These are phyloP conservation scores for Arthrocladium fulminans DNA, from an alignment of 2,329 filamentous ascomycete genomes.

Conservation along the genomic window DNA sequence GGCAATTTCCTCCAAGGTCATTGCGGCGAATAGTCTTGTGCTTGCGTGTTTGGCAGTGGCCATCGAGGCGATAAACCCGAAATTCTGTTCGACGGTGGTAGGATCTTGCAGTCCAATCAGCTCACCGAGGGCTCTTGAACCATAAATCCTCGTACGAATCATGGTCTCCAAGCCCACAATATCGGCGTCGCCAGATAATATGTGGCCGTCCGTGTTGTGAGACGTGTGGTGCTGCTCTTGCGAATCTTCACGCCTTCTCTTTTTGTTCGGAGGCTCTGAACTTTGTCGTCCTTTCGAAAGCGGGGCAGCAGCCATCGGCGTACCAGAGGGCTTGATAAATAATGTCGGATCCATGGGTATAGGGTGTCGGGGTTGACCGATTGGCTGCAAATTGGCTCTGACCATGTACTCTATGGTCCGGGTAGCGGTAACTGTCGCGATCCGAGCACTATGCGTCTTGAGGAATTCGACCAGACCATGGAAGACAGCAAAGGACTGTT, in stretches of 20 bases:
- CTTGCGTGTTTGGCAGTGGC: constrained; percentile 70
- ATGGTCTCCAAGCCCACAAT: constrained; percentile 83
- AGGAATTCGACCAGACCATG: constrained; percentile 40
- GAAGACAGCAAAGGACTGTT: constrained; percentile 82
- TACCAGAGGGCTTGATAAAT: constrained; percentile 88
- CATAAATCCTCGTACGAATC: constrained; percentile 79
- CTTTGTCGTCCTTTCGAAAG: constrained; percentile 36
- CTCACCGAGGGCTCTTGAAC: constrained; percentile 75
- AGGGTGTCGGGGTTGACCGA: constrained; percentile 82
- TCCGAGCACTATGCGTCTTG: constrained; percentile 50
- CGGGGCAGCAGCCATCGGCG: constrained; percentile 54
- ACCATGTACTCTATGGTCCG: constrained; percentile 72
- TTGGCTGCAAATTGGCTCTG: constrained; percentile 75
- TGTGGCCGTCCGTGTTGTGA: constrained; percentile 94
- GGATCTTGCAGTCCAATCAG: constrained; percentile 70
- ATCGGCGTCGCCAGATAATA: constrained; percentile 95
- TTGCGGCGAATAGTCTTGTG: constrained; percentile 72
- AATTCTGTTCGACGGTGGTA: constrained; percentile 40
- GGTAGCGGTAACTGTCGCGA: constrained; percentile 64
- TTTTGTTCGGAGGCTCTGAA: constrained; percentile 44
- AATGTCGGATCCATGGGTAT: constrained; percentile 84
- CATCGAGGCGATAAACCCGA: constrained; percentile 59
- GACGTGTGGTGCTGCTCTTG: constrained; percentile 62
- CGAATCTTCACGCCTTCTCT: constrained; percentile 78
- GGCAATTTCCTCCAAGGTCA: constrained; percentile 83